A percentile compares a stretch with the other conserved stretches of the same genome.
These are phyloP conservation scores for Pleurotus ostreatus DNA, from an alignment of 768 basidiomycete genomes.

Conservation along the genomic window DNA sequence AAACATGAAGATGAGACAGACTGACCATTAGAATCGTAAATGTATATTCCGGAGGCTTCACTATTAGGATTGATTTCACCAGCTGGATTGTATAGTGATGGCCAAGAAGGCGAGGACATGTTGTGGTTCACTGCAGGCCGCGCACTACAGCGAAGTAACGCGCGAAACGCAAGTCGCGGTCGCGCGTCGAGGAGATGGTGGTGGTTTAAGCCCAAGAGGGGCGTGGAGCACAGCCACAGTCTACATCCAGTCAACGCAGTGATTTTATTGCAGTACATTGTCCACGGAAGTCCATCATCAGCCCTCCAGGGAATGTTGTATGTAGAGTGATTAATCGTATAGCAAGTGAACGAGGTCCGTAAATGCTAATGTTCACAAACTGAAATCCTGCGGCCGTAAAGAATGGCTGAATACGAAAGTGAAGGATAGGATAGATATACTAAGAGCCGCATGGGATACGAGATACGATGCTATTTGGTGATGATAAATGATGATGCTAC, in stretches of 20 bases:
- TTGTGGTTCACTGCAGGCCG: not conserved
- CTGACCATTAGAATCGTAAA: constrained; percentile 37
- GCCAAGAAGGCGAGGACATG: constrained; percentile 31
- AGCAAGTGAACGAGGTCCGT: not conserved
- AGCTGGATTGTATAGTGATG: constrained; percentile 46
- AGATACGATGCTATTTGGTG: not conserved
- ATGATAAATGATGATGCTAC: not conserved
- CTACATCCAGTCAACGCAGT: not conserved
- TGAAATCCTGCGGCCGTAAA: not conserved
- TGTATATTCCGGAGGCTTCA: constrained; percentile 35
- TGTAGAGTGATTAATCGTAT: not conserved
- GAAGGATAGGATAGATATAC: not conserved
- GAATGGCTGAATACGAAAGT: not conserved
- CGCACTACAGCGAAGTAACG: too few species aligned
- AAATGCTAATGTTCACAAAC: constrained; percentile 5
- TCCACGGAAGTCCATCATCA: constrained; percentile 6
- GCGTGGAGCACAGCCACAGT: not conserved
- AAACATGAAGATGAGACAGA: not conserved
- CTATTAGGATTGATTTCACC: constrained; percentile 43
- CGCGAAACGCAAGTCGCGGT: not conserved
- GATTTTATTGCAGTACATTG: too few species aligned
- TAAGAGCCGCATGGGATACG: not conserved
- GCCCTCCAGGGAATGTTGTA: not conserved
- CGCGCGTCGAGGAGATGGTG: not conserved
- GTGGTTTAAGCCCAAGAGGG: not conserved